A percentile compares a stretch with the other conserved stretches of the same genome.
These are phyloP conservation scores for Calonectria crousiana DNA, from an alignment of 2,329 filamentous ascomycete genomes.

Conservation along the genomic window DNA sequence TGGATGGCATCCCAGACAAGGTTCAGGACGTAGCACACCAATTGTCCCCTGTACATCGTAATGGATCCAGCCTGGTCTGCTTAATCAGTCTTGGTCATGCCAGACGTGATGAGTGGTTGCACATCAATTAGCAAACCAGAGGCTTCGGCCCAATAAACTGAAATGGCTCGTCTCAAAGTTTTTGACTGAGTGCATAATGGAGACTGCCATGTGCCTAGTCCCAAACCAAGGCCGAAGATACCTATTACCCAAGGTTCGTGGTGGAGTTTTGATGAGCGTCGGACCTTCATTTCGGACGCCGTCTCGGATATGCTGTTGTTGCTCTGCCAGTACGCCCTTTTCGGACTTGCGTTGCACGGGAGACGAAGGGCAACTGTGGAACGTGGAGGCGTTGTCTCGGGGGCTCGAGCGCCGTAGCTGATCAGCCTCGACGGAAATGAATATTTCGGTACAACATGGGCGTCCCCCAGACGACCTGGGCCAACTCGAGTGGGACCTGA, in stretches of 20 bases:
- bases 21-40: background rate
- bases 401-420: slow-evolving; percentile 11
- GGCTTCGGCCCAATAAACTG: background rate
- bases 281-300: slow-evolving; percentile 21
- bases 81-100: slow-evolving; percentile 42
- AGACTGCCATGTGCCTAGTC: background rate
- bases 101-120: slow-evolving; percentile 32
- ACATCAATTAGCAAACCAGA: slow-evolving; percentile 49
- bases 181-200: slow-evolving; percentile 31
- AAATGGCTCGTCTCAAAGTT: slow-evolving; percentile 31
- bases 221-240: background rate
- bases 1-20: slow-evolving; percentile 7
- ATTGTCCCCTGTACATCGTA: slow-evolving; percentile 9
- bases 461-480: slow-evolving; percentile 21
- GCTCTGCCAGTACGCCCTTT: slow-evolving; percentile 8
- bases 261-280: slow-evolving; percentile 39
- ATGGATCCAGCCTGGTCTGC: slow-evolving; percentile 26
- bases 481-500: background rate
- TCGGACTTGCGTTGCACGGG: background rate
- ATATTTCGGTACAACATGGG: background rate
- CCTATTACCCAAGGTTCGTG: background rate
- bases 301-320: slow-evolving; percentile 27
- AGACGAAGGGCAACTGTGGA: background rate
- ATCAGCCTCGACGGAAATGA: slow-evolving; percentile 16
- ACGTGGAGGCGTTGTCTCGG: background rate